A percentile compares a stretch with the other conserved stretches of the same genome.
These are phyloP conservation scores for Trichoderma oligosporum DNA, from an alignment of 2,329 filamentous ascomycete genomes.

Conservation along the genomic window DNA sequence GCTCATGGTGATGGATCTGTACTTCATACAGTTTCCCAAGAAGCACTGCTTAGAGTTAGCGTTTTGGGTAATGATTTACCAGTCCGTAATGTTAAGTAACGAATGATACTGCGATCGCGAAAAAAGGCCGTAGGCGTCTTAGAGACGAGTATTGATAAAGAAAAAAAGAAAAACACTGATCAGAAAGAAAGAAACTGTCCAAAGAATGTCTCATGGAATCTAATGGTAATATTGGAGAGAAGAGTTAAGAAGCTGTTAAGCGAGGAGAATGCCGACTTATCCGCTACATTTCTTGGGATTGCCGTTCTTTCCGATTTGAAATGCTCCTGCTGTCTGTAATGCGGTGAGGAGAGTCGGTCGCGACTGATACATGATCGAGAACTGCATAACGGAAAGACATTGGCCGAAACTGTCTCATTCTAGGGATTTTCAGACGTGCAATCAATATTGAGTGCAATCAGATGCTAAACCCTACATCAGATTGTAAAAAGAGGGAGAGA, in stretches of 20 bases:
- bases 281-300: neutral
- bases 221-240: neutral
- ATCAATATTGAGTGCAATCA: too few species aligned
- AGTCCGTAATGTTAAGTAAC: too few species aligned
- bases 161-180: neutral
- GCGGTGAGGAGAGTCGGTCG: neutral
- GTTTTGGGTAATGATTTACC: too few species aligned
- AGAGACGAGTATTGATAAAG: too few species aligned
- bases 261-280: neutral
- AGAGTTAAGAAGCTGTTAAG: neutral
- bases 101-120: neutral
- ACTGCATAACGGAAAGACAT: neutral
- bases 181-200: neutral
- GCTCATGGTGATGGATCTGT: neutral
- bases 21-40: too few species aligned
- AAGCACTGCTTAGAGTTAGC: too few species aligned
- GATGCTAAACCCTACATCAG: too few species aligned
- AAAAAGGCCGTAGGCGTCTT: too few species aligned
- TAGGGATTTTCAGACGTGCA: neutral
- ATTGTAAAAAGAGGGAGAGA: neutral
- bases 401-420: neutral
- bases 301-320: neutral
- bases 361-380: neutral
- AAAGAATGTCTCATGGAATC: neutral
- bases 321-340: neutral